Percentiles rank a stretch among this genome's conserved stretches.
Evolutionary conservation across 2,329 filamentous ascomycete species (phyloP).

Genomic region (Fusarium devonianum): DNA sequence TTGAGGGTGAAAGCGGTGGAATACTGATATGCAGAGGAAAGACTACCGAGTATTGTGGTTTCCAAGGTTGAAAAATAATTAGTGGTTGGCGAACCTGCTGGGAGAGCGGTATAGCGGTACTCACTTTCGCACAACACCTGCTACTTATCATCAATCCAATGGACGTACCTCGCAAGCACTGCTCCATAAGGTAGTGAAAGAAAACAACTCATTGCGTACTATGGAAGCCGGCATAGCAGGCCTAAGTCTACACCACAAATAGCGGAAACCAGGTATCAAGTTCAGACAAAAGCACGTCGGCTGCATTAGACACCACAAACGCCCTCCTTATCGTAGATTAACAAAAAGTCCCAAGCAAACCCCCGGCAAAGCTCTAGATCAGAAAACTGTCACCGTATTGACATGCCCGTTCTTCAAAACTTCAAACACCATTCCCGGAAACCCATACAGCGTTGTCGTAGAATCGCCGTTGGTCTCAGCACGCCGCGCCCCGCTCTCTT

Average conservation of each 20-base stretch:
- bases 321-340: neutral
- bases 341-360: neutral
- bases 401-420: conserved; percentile 92
- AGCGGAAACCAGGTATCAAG: neutral
- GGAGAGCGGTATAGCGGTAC: too few relatives aligned
- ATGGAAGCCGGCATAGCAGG: neutral
- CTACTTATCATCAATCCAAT: too few relatives aligned
- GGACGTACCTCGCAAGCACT: too few relatives aligned
- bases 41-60: too few relatives aligned
- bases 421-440: conserved; percentile 93
- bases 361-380: conserved; percentile 7
- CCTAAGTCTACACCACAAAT: conserved; percentile 8
- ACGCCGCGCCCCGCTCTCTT: conserved; percentile 70
- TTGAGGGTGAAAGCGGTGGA: too few relatives aligned
- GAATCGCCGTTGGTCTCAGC: conserved; percentile 64
- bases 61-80: too few relatives aligned
- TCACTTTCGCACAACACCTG: too few relatives aligned
- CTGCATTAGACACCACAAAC: conserved; percentile 21
- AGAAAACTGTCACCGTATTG: conserved; percentile 89
- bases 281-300: neutral
- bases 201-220: too few relatives aligned
- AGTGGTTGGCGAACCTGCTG: too few relatives aligned
- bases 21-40: too few relatives aligned
- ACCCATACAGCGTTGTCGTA: conserved; percentile 87
- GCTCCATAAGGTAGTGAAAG: too few relatives aligned